Evolutionary conservation across 2,329 filamentous ascomycete genomes (phyloP), one percentile per base, ranked within the genome.

Genomic region (Cercospora beticola): DNA sequence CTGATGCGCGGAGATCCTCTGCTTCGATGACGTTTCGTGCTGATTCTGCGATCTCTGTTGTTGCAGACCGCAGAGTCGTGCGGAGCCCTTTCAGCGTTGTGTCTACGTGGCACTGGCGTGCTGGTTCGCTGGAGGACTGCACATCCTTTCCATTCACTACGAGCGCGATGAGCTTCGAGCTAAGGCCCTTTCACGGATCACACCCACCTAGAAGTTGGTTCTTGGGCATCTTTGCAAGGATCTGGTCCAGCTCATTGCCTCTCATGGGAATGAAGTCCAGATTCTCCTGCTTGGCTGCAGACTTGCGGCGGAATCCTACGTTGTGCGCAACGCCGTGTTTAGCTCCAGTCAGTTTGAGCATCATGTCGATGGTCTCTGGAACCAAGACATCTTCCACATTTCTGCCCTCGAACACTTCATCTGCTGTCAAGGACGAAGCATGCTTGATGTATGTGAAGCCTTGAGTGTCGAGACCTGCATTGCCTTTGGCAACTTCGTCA

Each of bases 101-200:
- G 26, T 73, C 71, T 9, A 69, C 65, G 12, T 73, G 71, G 10
- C 67, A 70, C 21, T 70, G 66, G 6, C 71, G 66, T n/a, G 71
- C 68, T 28, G 71, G 71, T 28, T 70, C 69, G 30, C 33, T 69
- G 7, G 31, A 26, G 10, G 30, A 57, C 23, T 64, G 31, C 9
- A 60, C 57, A 21, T 65, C 46, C 30, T 67, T 49, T 16, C 71
- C 71, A 30, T 62, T 70, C 12, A 71, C 71, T 73, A 9, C n/a
- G 12, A 23, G 8, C 14, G 16, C 2, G 5, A 26, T 33, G 16
- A 12, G 28, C 26, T 40, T 26, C 16, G 7, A 26, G n/a, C 21
- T 26, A 36, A 28, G 26, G 6, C 6, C 6, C 26, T 28, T 28
- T 7, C 9, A 21, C 46, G 46, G 21, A 10, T 21, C 30, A 12